phyloP scores from a whole-genome alignment of 805 yeast species.

The Kazachstania kunashirensis region DNA sequence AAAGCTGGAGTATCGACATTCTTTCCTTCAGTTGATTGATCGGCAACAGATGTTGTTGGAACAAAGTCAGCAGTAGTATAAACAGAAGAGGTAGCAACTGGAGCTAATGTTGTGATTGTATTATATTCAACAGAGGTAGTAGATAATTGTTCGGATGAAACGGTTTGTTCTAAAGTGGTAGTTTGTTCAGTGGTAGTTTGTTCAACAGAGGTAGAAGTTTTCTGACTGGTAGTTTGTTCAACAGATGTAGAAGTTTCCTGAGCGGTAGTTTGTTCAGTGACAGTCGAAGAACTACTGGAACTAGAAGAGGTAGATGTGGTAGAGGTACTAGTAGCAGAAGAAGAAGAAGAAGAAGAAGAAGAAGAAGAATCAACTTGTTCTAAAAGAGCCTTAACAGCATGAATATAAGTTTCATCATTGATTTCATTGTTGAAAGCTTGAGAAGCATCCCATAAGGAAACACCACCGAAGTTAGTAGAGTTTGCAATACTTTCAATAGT shows the following conservation, averaged over 20 bases:
- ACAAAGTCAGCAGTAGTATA: slow-evolving; percentile 3
- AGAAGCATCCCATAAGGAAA: slow-evolving; percentile 87
- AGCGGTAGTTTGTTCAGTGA: slow-evolving; percentile 10
- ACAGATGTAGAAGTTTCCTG: slow-evolving; percentile 6
- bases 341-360: slow-evolving; percentile 8
- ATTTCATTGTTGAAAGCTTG: slow-evolving; percentile 46
- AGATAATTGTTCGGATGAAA: too few relatives aligned
- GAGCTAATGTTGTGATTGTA: slow-evolving; percentile 4
- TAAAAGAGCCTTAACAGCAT: slow-evolving; percentile 36
- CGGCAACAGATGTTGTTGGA: slow-evolving; percentile 2
- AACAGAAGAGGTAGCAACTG: slow-evolving; percentile 5
- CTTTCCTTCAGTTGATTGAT: background rate
- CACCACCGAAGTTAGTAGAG: slow-evolving; percentile 70
- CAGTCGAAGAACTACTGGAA: slow-evolving; percentile 9
- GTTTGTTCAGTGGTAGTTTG: slow-evolving; percentile 1
- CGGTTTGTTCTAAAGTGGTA: background rate
- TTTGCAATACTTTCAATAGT: slow-evolving; percentile 66
- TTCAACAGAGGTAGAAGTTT: slow-evolving; percentile 3
- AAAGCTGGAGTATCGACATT: background rate
- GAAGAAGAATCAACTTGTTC: slow-evolving; percentile 11
- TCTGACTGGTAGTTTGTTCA: slow-evolving; percentile 3
- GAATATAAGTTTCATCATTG: slow-evolving; percentile 37
- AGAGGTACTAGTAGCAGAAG: slow-evolving; percentile 8
- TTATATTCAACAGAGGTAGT: slow-evolving; percentile 1
- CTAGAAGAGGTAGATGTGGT: slow-evolving; percentile 12